These are phyloP conservation scores for Isoetes taiwanensis DNA, from an alignment of 75 land plant species.

Conservation along the genomic window DNA sequence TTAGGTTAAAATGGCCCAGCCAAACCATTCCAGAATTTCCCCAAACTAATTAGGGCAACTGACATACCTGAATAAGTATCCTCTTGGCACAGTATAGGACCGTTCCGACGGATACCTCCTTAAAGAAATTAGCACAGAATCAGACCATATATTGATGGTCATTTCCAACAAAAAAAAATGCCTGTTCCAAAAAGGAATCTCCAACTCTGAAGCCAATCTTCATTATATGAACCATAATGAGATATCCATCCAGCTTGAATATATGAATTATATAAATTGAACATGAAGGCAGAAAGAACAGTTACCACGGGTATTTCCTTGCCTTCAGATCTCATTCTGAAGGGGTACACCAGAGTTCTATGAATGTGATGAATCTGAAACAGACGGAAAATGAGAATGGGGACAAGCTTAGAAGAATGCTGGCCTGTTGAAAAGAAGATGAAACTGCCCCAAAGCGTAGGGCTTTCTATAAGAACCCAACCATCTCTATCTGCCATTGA, in stretches of 20 bases:
- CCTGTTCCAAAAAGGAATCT: slow-evolving; percentile 29
- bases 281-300: slow-evolving; percentile 32
- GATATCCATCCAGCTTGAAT: slow-evolving; percentile 62
- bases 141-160: slow-evolving; percentile 53
- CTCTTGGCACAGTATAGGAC: slow-evolving; percentile 57
- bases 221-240: slow-evolving; percentile 38
- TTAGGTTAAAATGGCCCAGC: slow-evolving; percentile 59
- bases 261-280: slow-evolving; percentile 62
- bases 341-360: slow-evolving; percentile 13
- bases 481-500: slow-evolving; percentile 34
- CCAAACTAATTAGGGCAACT: slow-evolving; percentile 79
- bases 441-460: slow-evolving; percentile 48
- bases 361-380: slow-evolving; percentile 14
- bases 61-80: slow-evolving; percentile 55
- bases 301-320: slow-evolving; percentile 33
- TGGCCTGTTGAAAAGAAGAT: slow-evolving; percentile 26
- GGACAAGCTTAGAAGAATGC: slow-evolving; percentile 9
- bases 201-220: slow-evolving; percentile 25
- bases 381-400: slow-evolving; percentile 6
- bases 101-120: slow-evolving; percentile 24
- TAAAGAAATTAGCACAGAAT: slow-evolving; percentile 45
- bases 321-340: slow-evolving; percentile 16
- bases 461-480: slow-evolving; percentile 83
- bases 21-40: slow-evolving; percentile 84
- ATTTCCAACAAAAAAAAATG: slow-evolving; percentile 51